These are phyloP conservation scores for Pseudevernia furfuracea DNA, from an alignment of 495 filamentous ascomycete species.

Conservation along the genomic window DNA sequence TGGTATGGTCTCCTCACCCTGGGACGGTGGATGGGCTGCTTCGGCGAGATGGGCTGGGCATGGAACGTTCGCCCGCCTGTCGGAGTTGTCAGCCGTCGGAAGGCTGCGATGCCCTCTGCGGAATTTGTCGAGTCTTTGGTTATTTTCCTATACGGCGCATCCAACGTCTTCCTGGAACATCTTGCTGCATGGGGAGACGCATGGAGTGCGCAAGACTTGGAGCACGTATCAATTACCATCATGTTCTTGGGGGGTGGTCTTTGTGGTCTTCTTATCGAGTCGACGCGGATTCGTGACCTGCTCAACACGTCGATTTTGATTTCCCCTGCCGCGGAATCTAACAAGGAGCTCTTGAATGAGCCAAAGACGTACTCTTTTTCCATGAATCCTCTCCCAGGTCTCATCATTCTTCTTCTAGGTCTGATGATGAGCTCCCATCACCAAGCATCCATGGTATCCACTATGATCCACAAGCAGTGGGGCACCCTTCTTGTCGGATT, in stretches of 20 bases:
- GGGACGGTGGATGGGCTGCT: conserved; percentile 84
- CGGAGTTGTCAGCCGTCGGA: conserved; percentile 48
- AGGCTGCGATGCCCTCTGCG: conserved; percentile 61
- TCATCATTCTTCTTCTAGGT: conserved; percentile 78
- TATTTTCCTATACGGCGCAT: conserved; percentile 81
- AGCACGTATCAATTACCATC: conserved; percentile 87
- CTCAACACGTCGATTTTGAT: conserved; percentile 57
- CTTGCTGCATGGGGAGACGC: conserved; percentile 58
- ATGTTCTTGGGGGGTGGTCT: conserved; percentile 95
- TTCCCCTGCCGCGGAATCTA: conserved; percentile 33
- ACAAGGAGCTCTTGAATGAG: conserved; percentile 40
- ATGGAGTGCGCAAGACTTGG: conserved; percentile 75
- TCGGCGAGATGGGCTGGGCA: conserved; percentile 87
- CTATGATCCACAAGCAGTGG: conserved; percentile 94
- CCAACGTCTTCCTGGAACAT: conserved; percentile 91
- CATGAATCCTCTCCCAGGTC: conserved; percentile 81
- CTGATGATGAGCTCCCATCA: conserved; percentile 94
- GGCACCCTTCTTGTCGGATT: conserved; percentile 78
- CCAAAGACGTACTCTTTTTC: conserved; percentile 67
- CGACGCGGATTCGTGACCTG: conserved; percentile 56
- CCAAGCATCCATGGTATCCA: conserved; percentile 73
- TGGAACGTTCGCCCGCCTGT: conserved; percentile 75
- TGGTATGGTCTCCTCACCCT: conserved; percentile 86
- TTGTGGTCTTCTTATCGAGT: conserved; percentile 92
- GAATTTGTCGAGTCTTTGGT: conserved; percentile 84